Base-by-base conservation (phyloP, 2,329 filamentous ascomycete species). In the Aspergillus brasiliensis region DNA sequence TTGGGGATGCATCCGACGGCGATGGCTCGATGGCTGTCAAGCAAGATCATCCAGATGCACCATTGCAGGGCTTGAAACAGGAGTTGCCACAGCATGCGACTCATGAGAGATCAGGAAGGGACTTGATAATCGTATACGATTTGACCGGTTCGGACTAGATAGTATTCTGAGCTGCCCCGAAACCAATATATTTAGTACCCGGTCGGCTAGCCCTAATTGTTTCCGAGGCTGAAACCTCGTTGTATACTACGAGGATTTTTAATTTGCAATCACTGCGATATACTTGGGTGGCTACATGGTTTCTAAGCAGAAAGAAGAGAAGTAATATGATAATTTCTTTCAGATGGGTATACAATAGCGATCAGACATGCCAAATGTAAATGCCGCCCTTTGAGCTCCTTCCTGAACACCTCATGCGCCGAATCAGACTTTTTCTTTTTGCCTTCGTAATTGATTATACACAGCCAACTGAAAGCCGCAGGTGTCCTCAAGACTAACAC, bases 361-460 rank as follows among this genome's bases (percentile, higher is more conserved):
- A 63, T 60, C 42, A 59, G 42, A 55, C 56, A 56, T 59, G 56
- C 58, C 48, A 57, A 62, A 60, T 44, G 46, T 54, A 62, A 64
- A 69, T 65, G 66, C 64, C 60, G 65, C 60, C 57, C 59, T 62
- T 66, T 59, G 65, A 63, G 54, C 61, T 61, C 58, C 61, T 63
- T 61, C 60, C 60, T 19, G 57, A 72, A 74, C 71, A 69, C 72
- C 73, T 51, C 53, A 65, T 73, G 64, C 72, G 71, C 73, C 72
- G 64, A 62, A 63, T 56, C 59, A 66, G 63, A 64, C 51, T 68
- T 62, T 62, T 69, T 67, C 59, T 56, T 62, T 31, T 61, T 67
- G 57, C 55, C 62, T 53, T 57, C 60, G 56, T 59, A 55, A 66
- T 54, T 61, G 61, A 57, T 61, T 60, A 47, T 51, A 61, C 55